Base-by-base conservation (phyloP, 2,329 filamentous ascomycete species). In the Falciphora oryzae region DNA sequence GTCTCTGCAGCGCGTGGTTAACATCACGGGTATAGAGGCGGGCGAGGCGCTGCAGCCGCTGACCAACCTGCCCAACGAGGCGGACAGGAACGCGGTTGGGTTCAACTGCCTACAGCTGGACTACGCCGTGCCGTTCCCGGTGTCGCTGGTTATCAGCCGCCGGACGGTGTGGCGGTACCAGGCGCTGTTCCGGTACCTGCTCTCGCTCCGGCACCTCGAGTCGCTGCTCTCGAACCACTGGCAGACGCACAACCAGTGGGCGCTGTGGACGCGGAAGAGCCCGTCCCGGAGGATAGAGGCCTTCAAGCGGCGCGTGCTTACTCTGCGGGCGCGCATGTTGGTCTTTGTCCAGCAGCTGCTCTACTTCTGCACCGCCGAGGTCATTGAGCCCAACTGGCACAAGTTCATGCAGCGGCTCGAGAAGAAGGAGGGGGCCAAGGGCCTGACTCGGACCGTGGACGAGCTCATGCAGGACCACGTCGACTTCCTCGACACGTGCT, bases 391-490 rank as follows among this genome's bases (percentile, higher is more conserved):
- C 3, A 98, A 98, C 75, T 99, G 95, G 95, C 88, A 92, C 69
- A 90, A 88, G 61, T 86, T 99, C 67, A 97, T 97, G 92, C 87
- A 89, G n/a, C 84, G 92, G 38, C 82, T 98, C 7, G 89, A 89
- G 79, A 85, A 80, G 13, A 83, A 83, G 66, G 84, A 86, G 65
- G 79, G 81, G 16, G 74, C 74, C 67, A 68, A 68, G n/a, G 71
- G 75, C 0, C 73, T 77, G 8, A 80, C 79, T 57, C 78, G 93
- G 53, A 99, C 95, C 0, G 95, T 99, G 1, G 95, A 99, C 73
- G 93, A 98, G 78, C 79, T 99, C 73, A 99, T 99, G 95, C 92
- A 98, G 78, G 93, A 98, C 73, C 95, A 99, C 77, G 93, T 99
- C 66, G 95, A 98, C 77, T 99, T 99, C 75, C 80, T 99, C 61